These are phyloP conservation scores for Yamadazyma endophytica DNA, from an alignment of 805 yeast genomes.

Conservation along the genomic window DNA sequence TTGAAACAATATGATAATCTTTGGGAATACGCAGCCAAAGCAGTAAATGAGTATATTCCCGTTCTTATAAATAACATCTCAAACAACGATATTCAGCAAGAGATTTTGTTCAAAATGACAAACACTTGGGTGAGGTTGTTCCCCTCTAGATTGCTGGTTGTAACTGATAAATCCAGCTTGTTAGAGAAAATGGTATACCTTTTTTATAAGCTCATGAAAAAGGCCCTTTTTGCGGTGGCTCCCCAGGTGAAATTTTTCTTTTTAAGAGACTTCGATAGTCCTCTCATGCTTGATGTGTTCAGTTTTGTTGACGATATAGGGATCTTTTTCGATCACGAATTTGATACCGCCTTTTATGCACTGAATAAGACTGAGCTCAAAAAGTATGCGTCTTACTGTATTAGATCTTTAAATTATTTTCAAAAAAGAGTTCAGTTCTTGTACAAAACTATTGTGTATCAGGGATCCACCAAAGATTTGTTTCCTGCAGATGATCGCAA, in stretches of 20 bases:
- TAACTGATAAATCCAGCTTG: conserved; percentile 21
- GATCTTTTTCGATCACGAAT: conserved; percentile 14
- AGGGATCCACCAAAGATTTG: conserved; percentile 13
- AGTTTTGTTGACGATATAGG: conserved; percentile 19
- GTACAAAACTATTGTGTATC: conserved; percentile 26
- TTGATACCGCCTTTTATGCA: too few relatives aligned
- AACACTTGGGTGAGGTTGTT: conserved; percentile 31
- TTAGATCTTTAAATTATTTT: conserved; percentile 28
- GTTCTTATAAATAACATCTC: conserved; percentile 16
- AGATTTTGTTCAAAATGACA: conserved; percentile 29
- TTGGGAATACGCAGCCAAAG: conserved; percentile 17
- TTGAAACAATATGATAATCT: conserved; percentile 21
- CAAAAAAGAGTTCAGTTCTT: conserved; percentile 22
- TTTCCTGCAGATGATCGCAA: conserved; percentile 27
- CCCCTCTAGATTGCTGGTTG: conserved; percentile 25
- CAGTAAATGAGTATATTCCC: conserved; percentile 25
- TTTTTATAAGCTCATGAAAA: conserved; percentile 29
- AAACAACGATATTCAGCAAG: conserved; percentile 27
- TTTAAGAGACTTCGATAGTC: conserved; percentile 37
- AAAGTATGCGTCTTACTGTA: conserved; percentile 22
- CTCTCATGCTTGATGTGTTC: conserved; percentile 36
- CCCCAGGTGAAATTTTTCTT: conserved; percentile 40
- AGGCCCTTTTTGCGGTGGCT: conserved; percentile 27
- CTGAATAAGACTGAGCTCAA: conserved; percentile 18
- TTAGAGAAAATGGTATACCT: conserved; percentile 28